Base-by-base conservation (phyloP, 495 filamentous ascomycete species). In the Xylaria venustula region DNA sequence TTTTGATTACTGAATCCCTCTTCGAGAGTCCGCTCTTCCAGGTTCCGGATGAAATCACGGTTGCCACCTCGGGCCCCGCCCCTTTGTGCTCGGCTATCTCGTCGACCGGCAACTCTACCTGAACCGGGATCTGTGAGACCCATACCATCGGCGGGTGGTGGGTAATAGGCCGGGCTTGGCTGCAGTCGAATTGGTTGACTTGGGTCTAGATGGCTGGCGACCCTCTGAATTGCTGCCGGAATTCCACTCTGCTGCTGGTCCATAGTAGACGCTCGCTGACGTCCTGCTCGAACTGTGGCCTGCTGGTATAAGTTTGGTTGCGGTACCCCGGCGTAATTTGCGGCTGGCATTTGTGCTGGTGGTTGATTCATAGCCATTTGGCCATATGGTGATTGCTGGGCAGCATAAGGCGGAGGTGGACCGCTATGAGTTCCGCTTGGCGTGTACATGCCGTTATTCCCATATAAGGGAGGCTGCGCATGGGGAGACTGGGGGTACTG, bases 111-210 rank as follows among this genome's bases (percentile, higher is more conserved):
- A 64, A 86, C 88, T 23, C 81, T 72, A 63, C 90, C 87, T 11
- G 88, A 70, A 9, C 78, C 75, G 12, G 77, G 73, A 54, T 80
- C 81, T 41, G 77, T 64, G 7, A 77, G 73, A 2, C 65, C 83
- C 44, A 89, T 83, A 7, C 92, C 93, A 62, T 97, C 94, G 2
- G 90, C 85, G n/a, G 93, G 93, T 8, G 94, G 94, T 15, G 94
- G 95, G 65, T 97, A 98, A 73, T 99, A 99, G 7, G 95, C 95
- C 2, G 95, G 95, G 60, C 92, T 97, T 6, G 95, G 95, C 70
- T 99, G 95, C 40, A 97, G 73, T 45, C 95, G 83, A 68, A 99
- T 98, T 0, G 95, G 95, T 34, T 92, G 90, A 59, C 85, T 97
- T 5, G 95, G 95, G 70, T 99, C 93, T 50, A 99, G 86, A 72